Percentiles rank a stretch among this genome's conserved stretches.
Evolutionary conservation across 345 rosid species (phyloP).

Genomic region (Punica granatum): DNA sequence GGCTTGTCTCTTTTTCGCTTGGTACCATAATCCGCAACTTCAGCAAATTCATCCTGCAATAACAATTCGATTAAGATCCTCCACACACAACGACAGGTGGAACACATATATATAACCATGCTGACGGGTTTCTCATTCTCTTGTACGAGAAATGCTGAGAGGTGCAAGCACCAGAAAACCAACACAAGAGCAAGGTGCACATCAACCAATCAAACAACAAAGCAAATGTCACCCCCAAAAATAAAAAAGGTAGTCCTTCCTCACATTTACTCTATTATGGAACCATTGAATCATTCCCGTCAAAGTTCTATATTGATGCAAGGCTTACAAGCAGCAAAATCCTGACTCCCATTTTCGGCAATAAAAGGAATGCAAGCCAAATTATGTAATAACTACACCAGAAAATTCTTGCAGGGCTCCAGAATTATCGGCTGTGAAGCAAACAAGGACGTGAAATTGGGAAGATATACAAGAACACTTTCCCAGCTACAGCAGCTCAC

Average conservation of each 20-base stretch:
- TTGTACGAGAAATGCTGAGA: neutral
- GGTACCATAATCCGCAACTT: slow-evolving; percentile 44
- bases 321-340: neutral
- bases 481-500: no score
- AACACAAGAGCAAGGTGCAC: neutral
- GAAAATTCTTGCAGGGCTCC: neutral
- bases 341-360: neutral
- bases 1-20: slow-evolving; percentile 39
- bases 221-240: neutral
- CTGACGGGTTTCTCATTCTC: neutral
- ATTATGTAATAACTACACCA: neutral
- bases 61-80: slow-evolving; percentile 1
- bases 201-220: neutral
- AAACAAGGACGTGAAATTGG: neutral
- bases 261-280: no score
- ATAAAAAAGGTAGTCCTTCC: neutral
- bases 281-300: neutral
- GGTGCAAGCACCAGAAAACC: neutral
- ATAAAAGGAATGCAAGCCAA: neutral
- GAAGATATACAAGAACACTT: no score
- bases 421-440: neutral
- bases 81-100: neutral
- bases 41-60: slow-evolving; percentile 75
- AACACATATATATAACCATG: neutral
- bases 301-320: neutral